phyloP scores from a whole-genome alignment of 225 moss, liverwort and hornwort genomes.

The Pleurozium schreberi region DNA sequence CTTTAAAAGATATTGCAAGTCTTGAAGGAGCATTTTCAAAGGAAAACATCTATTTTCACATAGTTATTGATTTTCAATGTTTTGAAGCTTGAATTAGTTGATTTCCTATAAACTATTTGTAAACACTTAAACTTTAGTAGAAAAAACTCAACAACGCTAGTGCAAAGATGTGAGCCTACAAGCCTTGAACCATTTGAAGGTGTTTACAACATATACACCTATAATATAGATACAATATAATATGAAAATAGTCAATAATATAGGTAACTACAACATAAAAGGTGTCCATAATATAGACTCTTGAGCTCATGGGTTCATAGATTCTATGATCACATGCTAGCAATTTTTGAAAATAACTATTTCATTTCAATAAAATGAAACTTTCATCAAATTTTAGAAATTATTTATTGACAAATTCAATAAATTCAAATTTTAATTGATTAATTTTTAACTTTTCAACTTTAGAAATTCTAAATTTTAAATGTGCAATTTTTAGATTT shows the following conservation, averaged over 20 bases:
- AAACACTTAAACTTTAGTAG: neutral
- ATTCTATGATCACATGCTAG: too few species aligned
- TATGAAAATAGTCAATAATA: too few species aligned
- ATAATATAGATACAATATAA: too few species aligned
- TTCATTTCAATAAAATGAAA: neutral
- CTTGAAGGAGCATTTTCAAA: neutral
- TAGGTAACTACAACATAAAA: too few species aligned
- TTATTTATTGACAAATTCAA: accelerated
- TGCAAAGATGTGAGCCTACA: too few species aligned
- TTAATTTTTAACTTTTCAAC: neutral
- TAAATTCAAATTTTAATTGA: too few species aligned
- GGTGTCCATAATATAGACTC: too few species aligned
- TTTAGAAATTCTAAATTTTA: neutral
- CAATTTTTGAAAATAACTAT: neutral
- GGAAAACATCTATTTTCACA: neutral
- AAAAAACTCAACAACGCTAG: neutral
- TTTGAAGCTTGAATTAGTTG: neutral
- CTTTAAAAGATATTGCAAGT: neutral
- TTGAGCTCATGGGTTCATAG: too few species aligned
- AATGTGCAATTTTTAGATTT: neutral
- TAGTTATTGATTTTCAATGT: neutral
- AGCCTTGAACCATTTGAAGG: too few species aligned
- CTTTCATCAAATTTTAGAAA: neutral
- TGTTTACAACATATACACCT: too few species aligned
- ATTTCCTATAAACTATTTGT: neutral